Evolutionary conservation across 331 rosid genomes (phyloP).

Genomic region (Erythrophleum ivorense): DNA sequence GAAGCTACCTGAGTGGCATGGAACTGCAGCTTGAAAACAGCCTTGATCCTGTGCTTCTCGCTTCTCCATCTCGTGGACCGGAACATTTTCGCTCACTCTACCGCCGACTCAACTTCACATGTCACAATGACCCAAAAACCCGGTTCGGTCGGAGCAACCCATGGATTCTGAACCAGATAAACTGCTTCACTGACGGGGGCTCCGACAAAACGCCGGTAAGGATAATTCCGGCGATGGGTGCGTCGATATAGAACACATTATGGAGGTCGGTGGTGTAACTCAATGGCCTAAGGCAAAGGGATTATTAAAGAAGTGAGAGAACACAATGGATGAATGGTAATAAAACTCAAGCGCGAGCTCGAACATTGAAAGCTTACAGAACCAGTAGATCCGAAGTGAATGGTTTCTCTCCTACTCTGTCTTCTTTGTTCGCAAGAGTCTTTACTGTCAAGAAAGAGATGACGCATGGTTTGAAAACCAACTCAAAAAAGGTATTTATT

Average conservation of each 20-base stretch:
- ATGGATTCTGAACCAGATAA: slow-evolving; percentile 36
- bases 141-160: slow-evolving; percentile 33
- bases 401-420: not conserved
- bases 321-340: slow-evolving; percentile 42
- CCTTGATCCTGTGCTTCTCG: slow-evolving; percentile 82
- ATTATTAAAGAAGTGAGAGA: slow-evolving; percentile 16
- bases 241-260: slow-evolving; percentile 28
- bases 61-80: slow-evolving; percentile 86
- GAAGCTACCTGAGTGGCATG: slow-evolving; percentile 77
- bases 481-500: not conserved
- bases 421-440: slow-evolving; percentile 39
- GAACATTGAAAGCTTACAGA: slow-evolving; percentile 15
- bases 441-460: slow-evolving; percentile 16
- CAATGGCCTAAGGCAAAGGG: slow-evolving; percentile 35
- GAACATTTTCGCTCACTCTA: slow-evolving; percentile 63
- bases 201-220: slow-evolving; percentile 38
- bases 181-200: slow-evolving; percentile 45
- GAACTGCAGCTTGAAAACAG: slow-evolving; percentile 85
- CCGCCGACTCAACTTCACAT: slow-evolving; percentile 36
- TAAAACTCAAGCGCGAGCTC: not conserved
- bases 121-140: slow-evolving; percentile 29
- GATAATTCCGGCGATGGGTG: slow-evolving; percentile 28
- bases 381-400: slow-evolving; percentile 59
- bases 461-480: slow-evolving; percentile 26
- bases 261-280: slow-evolving; percentile 24